Evolutionary conservation across 2,329 filamentous ascomycete genomes (phyloP), one percentile per base, ranked within the genome.

Genomic region (Neonectria punicea): DNA sequence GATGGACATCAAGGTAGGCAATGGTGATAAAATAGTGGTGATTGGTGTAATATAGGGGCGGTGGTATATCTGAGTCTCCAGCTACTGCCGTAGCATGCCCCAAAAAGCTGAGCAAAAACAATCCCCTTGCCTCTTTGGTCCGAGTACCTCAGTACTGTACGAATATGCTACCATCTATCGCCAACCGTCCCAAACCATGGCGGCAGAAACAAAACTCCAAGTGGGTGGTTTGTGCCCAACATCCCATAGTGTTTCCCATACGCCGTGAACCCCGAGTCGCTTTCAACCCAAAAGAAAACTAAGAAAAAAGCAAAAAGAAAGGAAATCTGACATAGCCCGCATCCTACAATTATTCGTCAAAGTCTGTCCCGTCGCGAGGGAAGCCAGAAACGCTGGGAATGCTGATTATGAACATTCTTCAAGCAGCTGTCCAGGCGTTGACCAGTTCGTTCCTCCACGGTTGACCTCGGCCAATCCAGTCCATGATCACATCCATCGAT

Each of bases 231-330:
- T 54, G 55, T 43, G 55, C 54, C 55, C 49, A 59, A 44, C 44
- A 55, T 55, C 49, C 50, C 47, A 55, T 13, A 58, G n/a, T 50
- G 22, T 32, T 18, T 49, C 44, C 34, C 28, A 28, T 51, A 34
- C 59, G 59, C 59, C 59, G n/a, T 14, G 30, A 50, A 53, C 54
- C 57, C 41, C 14, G 10, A 22, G 25, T 47, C 54, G 54, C 41
- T 57, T 14, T 51, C 43, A 53, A 51, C 25, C 34, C 53, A 44
- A 25, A 43, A n/a, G 7, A 28, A 18, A 56, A 50, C 41, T 18
- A 8, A 13, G 36, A 39, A 46, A n/a, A 58, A 57, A 46, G 36
- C 5, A 20, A 28, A 46, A 56, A 20, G 11, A 2, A 9, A 46
- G 25, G 25, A 47, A 10, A 18, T 46, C 11, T 4, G 28, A 5